These are phyloP conservation scores for Xylaria acuta DNA, from an alignment of 495 filamentous ascomycete species.

Conservation along the genomic window DNA sequence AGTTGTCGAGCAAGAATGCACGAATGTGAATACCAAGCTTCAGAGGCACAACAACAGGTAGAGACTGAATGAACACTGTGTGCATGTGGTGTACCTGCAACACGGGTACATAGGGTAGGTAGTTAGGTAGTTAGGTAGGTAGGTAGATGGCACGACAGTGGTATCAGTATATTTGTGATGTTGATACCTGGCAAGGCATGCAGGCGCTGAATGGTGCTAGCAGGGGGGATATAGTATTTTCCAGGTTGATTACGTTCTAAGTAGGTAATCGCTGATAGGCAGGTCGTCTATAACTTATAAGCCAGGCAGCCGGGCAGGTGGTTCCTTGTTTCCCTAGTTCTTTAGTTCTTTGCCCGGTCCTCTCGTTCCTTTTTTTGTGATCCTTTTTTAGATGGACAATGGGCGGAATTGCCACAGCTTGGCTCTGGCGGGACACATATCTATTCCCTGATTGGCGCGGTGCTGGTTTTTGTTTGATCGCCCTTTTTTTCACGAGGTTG, in stretches of 20 bases:
- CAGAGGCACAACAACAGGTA: not conserved
- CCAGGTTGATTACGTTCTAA: not conserved
- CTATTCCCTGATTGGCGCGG: not conserved
- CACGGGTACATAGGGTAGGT: not conserved
- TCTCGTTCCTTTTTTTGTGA: not conserved
- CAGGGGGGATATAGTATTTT: not conserved
- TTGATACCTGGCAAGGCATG: not conserved
- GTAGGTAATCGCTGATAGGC: constrained; percentile 11
- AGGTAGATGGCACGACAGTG: too few relatives aligned
- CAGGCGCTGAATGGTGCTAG: not conserved
- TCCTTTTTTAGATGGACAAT: not conserved
- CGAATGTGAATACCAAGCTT: not conserved
- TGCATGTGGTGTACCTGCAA: not conserved
- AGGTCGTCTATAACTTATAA: constrained; percentile 5
- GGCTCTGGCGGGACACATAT: not conserved
- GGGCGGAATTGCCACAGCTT: not conserved
- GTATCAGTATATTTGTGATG: not conserved
- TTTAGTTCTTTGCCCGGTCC: not conserved
- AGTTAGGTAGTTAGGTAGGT: too few relatives aligned
- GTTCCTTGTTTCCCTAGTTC: not conserved
- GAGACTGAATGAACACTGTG: not conserved
- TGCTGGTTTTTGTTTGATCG: constrained; percentile 16
- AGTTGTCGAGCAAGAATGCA: constrained; percentile 9
- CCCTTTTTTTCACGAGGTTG: not conserved
- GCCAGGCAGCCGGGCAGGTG: not conserved